Percentiles rank a stretch among this genome's conserved stretches.
These are phyloP conservation scores for Chamaecyparis obtusa DNA, from an alignment of 75 land plant species.

Conservation along the genomic window DNA sequence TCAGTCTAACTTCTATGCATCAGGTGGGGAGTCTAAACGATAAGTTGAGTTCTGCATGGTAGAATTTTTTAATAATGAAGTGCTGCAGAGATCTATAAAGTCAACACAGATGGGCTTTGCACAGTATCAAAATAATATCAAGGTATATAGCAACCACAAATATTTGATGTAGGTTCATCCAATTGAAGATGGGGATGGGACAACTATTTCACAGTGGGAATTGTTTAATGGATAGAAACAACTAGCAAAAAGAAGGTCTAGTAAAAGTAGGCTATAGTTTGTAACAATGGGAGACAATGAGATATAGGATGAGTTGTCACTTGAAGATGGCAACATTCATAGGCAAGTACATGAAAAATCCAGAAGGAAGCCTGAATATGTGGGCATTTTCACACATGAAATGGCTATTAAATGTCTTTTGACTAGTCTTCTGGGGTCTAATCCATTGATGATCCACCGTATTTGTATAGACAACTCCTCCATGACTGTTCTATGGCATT, in stretches of 20 bases:
- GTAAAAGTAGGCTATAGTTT: constrained; percentile 72
- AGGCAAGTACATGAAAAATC: constrained; percentile 16
- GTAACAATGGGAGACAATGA: constrained; percentile 51
- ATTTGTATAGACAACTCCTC: constrained; percentile 81
- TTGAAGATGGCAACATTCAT: constrained; percentile 22
- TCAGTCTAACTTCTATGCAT: constrained; percentile 79
- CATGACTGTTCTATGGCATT: constrained; percentile 65
- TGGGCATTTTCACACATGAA: constrained; percentile 76
- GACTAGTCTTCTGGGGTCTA: constrained; percentile 61
- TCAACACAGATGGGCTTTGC: constrained; percentile 21
- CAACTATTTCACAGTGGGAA: constrained; percentile 47
- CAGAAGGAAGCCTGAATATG: constrained; percentile 15
- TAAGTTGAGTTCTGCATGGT: constrained; percentile 81
- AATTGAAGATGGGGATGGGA: constrained; percentile 41
- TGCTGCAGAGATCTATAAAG: constrained; percentile 39
- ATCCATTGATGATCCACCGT: constrained; percentile 53
- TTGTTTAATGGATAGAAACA: constrained; percentile 33
- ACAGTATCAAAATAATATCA: constrained; percentile 32
- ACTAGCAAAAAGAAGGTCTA: constrained; percentile 42
- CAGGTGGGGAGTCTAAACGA: constrained; percentile 82
- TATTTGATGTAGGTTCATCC: constrained; percentile 40
- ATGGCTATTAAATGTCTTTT: constrained; percentile 77
- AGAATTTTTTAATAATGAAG: constrained; percentile 66
- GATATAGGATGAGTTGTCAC: constrained; percentile 47
- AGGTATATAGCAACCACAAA: constrained; percentile 28